phyloP scores from a whole-genome alignment of 2,329 filamentous ascomycete species.

The Colletotrichum limetticola region DNA sequence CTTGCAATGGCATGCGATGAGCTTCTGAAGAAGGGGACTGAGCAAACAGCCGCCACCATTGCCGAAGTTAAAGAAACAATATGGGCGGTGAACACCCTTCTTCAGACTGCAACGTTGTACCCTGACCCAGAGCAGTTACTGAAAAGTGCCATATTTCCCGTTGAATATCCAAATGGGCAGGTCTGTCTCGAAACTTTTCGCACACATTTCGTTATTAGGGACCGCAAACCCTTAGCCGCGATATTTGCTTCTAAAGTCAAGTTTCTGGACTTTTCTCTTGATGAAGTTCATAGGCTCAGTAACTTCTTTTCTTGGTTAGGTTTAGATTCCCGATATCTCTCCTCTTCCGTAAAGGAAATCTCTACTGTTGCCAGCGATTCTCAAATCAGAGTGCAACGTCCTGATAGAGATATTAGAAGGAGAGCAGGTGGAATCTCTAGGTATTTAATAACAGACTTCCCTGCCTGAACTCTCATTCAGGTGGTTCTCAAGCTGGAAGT shows the following conservation, averaged over 20 bases:
- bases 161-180: conserved; percentile 37
- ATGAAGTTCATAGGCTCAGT: conserved; percentile 43
- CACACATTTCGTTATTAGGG: conserved; percentile 46
- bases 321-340: conserved; percentile 46
- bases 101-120: conserved; percentile 22
- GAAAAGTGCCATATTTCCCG: conserved; percentile 37
- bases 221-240: conserved; percentile 42
- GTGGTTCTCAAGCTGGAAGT: no score
- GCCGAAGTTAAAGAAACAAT: conserved; percentile 45
- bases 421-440: conserved; percentile 44
- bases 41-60: neutral
- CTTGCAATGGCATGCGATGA: conserved; percentile 45
- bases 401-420: conserved; percentile 40
- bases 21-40: conserved; percentile 38
- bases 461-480: neutral
- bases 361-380: conserved; percentile 39
- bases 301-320: conserved; percentile 47
- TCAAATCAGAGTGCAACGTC: conserved; percentile 36
- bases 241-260: conserved; percentile 43
- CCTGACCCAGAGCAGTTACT: conserved; percentile 32
- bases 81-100: conserved; percentile 45
- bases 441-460: neutral
- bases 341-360: conserved; percentile 44
- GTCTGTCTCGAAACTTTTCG: conserved; percentile 28
- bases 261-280: conserved; percentile 47